Evolutionary conservation across 306 rosid genomes (phyloP).

Genomic region (Vigna reflexopilosa): DNA sequence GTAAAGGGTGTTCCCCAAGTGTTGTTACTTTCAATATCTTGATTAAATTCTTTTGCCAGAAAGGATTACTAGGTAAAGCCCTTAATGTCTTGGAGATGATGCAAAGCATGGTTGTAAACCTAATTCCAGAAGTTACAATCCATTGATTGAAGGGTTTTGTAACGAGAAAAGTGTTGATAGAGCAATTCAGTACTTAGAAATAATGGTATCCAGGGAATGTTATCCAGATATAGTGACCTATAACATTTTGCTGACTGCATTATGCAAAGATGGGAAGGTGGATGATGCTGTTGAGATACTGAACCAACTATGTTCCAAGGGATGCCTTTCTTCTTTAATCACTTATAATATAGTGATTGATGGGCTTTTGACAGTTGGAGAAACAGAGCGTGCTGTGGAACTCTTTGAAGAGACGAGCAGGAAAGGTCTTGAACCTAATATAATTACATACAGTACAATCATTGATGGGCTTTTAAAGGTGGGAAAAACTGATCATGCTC

Average conservation of each 20-base stretch:
- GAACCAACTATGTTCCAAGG: slow-evolving; percentile 69
- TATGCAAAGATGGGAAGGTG: slow-evolving; percentile 85
- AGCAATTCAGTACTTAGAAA: slow-evolving; percentile 73
- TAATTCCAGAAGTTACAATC: slow-evolving; percentile 79
- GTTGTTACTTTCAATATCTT: slow-evolving; percentile 86
- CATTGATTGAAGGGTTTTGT: slow-evolving; percentile 80
- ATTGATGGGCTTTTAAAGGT: slow-evolving; percentile 82
- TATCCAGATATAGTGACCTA: slow-evolving; percentile 85
- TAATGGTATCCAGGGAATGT: slow-evolving; percentile 81
- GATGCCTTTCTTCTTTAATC: slow-evolving; percentile 73
- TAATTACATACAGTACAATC: slow-evolving; percentile 12
- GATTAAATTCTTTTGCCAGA: slow-evolving; percentile 77
- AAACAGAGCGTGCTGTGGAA: slow-evolving; percentile 64
- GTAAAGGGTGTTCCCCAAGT: slow-evolving; percentile 76
- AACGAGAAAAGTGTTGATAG: slow-evolving; percentile 71
- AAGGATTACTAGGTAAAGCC: slow-evolving; percentile 80
- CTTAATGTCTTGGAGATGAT: slow-evolving; percentile 75
- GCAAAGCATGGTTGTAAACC: slow-evolving; percentile 75
- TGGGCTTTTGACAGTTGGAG: slow-evolving; percentile 80
- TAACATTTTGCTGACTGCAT: slow-evolving; percentile 77
- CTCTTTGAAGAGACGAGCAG: slow-evolving; percentile 73
- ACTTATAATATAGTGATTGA: slow-evolving; percentile 79
- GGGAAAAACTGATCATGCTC: slow-evolving; percentile 63
- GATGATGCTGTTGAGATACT: slow-evolving; percentile 77
- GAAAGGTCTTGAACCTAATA: slow-evolving; percentile 52